These are phyloP conservation scores for Rubia yunnanensis DNA, from an alignment of 257 asterid genomes.

Conservation along the genomic window DNA sequence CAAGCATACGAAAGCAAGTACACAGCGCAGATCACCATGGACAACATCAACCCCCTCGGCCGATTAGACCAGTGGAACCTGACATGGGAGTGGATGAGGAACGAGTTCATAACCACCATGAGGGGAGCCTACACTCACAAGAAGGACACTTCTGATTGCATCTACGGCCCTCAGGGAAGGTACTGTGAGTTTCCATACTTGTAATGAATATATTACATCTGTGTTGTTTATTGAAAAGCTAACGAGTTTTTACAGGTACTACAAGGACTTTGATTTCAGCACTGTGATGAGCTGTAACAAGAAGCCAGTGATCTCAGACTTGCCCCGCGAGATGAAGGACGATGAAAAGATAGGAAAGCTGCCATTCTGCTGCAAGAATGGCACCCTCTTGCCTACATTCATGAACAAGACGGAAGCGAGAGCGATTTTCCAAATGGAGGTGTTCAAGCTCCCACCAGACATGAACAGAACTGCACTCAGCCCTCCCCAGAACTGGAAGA, in stretches of 20 bases:
- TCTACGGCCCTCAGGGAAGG: constrained; percentile 82
- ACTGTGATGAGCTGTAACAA: constrained; percentile 57
- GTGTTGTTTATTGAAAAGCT: too few relatives aligned
- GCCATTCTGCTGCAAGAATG: constrained; percentile 74
- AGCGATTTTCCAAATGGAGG: constrained; percentile 74
- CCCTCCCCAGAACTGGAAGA: constrained; percentile 85
- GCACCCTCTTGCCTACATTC: constrained; percentile 48
- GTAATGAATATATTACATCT: too few relatives aligned
- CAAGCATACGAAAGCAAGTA: constrained; percentile 53
- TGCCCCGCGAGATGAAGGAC: constrained; percentile 46
- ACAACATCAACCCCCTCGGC: constrained; percentile 74
- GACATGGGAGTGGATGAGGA: constrained; percentile 96
- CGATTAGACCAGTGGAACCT: constrained; percentile 93
- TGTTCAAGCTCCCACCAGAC: constrained; percentile 82
- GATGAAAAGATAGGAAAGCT: constrained; percentile 73
- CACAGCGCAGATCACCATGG: constrained; percentile 73
- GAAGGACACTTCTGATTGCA: constrained; percentile 63
- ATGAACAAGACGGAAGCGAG: constrained; percentile 68
- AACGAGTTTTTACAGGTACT: constrained; percentile 14
- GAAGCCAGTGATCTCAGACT: constrained; percentile 63
- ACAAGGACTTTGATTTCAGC: constrained; percentile 64
- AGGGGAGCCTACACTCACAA: constrained; percentile 68
- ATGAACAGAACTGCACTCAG: constrained; percentile 53
- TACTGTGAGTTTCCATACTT: too few relatives aligned
- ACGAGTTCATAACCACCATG: constrained; percentile 80